These are phyloP conservation scores for Podila clonocystis DNA, from an alignment of 192 early-diverging fungal genomes.

Conservation along the genomic window DNA sequence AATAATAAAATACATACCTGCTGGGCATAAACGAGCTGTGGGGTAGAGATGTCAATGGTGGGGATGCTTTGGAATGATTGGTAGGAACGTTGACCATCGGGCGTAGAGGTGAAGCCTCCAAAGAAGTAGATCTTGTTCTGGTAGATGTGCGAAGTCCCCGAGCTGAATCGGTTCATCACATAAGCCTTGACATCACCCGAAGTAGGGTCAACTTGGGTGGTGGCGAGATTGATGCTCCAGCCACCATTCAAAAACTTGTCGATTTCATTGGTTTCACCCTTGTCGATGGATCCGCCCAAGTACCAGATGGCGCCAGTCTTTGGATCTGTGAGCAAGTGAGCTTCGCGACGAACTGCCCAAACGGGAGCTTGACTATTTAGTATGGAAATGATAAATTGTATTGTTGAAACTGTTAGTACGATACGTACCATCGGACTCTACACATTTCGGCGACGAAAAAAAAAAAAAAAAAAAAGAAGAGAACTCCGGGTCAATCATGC, in stretches of 20 bases:
- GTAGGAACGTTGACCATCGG: constrained; percentile 10
- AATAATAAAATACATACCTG: too few species aligned
- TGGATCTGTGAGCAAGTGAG: constrained; percentile 30
- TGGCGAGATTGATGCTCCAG: constrained; percentile 38
- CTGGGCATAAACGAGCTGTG: too few species aligned
- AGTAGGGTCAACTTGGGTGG: not conserved
- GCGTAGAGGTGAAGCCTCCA: constrained; percentile 23
- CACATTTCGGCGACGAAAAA: not conserved
- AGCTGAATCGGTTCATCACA: constrained; percentile 17
- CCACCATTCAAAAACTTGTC: constrained; percentile 16
- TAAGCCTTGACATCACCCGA: not conserved
- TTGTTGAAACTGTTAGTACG: not conserved
- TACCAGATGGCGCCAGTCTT: constrained; percentile 38
- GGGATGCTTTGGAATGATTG: constrained; percentile 27
- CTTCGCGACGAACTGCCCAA: constrained; percentile 27
- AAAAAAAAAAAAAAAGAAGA: not conserved
- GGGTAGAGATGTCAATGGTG: constrained; percentile 25
- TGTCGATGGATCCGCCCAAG: constrained; percentile 9
- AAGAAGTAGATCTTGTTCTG: constrained; percentile 25
- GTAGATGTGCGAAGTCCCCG: constrained; percentile 23
- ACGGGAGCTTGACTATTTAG: constrained; percentile 10
- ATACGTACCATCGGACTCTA: not conserved
- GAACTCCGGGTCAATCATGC: constrained; percentile 2
- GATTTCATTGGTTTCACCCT: constrained; percentile 19
- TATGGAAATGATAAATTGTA: not conserved